Conservation (phyloP, 176 grass and related monocot species). For the Phoenix roebelenii region DNA sequence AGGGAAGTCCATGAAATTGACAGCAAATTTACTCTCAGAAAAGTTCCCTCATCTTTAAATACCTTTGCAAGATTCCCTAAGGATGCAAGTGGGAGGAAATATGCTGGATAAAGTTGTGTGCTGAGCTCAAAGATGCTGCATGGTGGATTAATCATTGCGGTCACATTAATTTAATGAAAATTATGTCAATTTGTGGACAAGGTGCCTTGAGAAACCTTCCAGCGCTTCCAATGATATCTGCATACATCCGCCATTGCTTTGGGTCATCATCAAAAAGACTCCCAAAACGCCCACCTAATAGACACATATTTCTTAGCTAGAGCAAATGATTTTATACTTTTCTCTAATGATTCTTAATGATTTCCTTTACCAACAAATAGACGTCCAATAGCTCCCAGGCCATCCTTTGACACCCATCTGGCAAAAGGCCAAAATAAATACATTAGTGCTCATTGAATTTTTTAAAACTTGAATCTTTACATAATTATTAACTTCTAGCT, state of each 20-base stretch:
- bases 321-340: no score
- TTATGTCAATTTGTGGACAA: slow-evolving; percentile 12
- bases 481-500: no score
- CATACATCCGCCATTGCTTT: slow-evolving; percentile 98
- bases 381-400: slow-evolving; percentile 75
- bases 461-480: no score
- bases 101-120: slow-evolving; percentile 73
- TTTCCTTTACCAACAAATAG: slow-evolving; percentile 72
- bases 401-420: slow-evolving; percentile 98
- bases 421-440: slow-evolving; percentile 19
- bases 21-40: neutral
- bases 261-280: slow-evolving; percentile 92
- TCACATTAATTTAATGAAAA: slow-evolving; percentile 1
- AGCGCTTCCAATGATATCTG: slow-evolving; percentile 88
- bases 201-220: slow-evolving; percentile 50
- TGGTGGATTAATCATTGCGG: slow-evolving; percentile 15
- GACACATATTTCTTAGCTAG: neutral
- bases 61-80: slow-evolving; percentile 93
- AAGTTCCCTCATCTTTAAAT: slow-evolving; percentile 17
- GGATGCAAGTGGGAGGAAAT: slow-evolving; percentile 93
- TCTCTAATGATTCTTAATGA: neutral
- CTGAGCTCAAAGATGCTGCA: slow-evolving; percentile 82
- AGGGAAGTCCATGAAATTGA: no score
- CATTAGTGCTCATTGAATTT: slow-evolving; percentile 1
- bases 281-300: slow-evolving; percentile 74